Evolutionary conservation across 2,329 filamentous ascomycete genomes (phyloP), one percentile per base, ranked within the genome.

Genomic region (Ceratocystis destructans): DNA sequence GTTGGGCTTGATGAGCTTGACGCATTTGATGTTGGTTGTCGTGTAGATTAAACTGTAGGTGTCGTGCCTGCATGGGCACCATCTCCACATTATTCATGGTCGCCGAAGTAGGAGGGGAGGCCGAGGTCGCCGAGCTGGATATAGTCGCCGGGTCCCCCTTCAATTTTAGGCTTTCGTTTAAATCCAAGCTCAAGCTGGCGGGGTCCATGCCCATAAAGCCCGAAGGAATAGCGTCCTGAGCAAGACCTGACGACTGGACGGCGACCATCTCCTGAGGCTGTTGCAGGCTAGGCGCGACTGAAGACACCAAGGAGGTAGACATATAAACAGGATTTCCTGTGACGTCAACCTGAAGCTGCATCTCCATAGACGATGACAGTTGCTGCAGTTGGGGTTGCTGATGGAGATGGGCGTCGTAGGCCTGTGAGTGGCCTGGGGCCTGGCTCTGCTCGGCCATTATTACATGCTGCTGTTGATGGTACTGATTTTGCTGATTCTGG

Each of bases 291-390:
- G 48, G 20, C 10, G 10, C 10, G 22, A 25, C 22, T 53, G 20
- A 53, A 22, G 20, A 2, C 22, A 46, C 10, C 37, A 12, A 15
- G 17, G 37, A 15, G 17, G 57, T n/a, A 10, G 63, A 59, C 53
- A 67, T 50, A 63, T 65, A 48, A 22, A 65, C 41, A 28, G 66
- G 31, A 45, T 65, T 67, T 10, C 63, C 66, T 48, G 63, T 62
- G n/a, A 59, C 31, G 55, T 67, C 62, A 33, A 55, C 46, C 50
- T 67, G 62, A n/a, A 65, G 31, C 41, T 63, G 66, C 45, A 62
- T 62, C 3, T 33, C 46, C 37, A 67, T 67, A 28, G 63, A n/a
- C 28, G 10, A 8, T 12, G 63, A 31, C 50, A 64, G 25, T 37
- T 59, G 63, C 8, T 33, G 45, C 7, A 62, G 46, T 8, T 61